These are phyloP conservation scores for Lepidium aucheri DNA, from an alignment of 345 rosid genomes.

Conservation along the genomic window DNA sequence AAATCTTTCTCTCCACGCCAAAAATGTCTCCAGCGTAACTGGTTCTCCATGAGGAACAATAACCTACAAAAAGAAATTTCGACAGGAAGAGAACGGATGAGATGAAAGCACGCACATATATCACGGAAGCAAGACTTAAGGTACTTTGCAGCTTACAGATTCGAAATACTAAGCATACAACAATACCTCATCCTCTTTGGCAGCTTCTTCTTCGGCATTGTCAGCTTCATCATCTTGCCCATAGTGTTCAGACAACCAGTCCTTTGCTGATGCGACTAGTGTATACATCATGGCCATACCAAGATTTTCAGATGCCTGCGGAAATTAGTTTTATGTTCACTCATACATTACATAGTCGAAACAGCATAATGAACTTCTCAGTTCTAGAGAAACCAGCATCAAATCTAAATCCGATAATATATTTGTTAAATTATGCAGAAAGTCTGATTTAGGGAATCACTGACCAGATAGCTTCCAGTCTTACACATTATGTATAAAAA, in stretches of 20 bases:
- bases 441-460: background rate
- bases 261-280: conserved; percentile 78
- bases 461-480: background rate
- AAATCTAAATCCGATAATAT: background rate
- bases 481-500: background rate
- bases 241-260: conserved; percentile 81
- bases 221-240: conserved; percentile 47
- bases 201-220: conserved; percentile 39
- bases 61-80: conserved; percentile 35
- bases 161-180: conserved; percentile 8
- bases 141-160: background rate
- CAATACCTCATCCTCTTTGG: conserved; percentile 78
- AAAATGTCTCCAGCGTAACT: conserved; percentile 85
- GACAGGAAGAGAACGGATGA: background rate
- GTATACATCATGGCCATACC: conserved; percentile 99
- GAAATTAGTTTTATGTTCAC: conserved; percentile 2
- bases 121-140: background rate
- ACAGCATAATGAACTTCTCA: background rate
- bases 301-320: conserved; percentile 84
- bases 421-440: background rate
- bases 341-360: background rate
- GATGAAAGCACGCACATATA: background rate
- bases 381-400: background rate
- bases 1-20: conserved; percentile 92
- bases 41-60: conserved; percentile 97